Percentiles rank a stretch among this genome's conserved stretches.
Evolutionary conservation across 805 yeast genomes (phyloP).

Genomic region (Schizosaccharomyces japonicus): DNA sequence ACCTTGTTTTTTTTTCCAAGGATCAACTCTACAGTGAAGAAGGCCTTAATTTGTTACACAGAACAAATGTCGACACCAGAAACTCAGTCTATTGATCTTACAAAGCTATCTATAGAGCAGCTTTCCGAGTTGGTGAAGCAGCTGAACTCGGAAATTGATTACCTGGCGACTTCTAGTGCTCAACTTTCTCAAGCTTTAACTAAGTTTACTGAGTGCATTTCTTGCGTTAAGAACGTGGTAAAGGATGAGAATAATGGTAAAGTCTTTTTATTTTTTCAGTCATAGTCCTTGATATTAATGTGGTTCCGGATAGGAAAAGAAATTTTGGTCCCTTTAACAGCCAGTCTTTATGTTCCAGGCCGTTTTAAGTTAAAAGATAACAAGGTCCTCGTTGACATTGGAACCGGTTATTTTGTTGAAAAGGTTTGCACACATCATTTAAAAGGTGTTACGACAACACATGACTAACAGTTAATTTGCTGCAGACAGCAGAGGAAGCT

Average conservation of each 20-base stretch:
- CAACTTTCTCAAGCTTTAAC: conserved; percentile 64
- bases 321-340: conserved; percentile 65
- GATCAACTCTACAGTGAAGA: too few species aligned
- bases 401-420: conserved; percentile 87
- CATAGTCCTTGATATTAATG: background rate
- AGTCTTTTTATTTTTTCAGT: conserved; percentile 3
- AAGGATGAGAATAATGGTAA: conserved; percentile 19
- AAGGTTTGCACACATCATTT: conserved; percentile 21
- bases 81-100: conserved; percentile 28
- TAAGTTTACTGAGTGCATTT: conserved; percentile 60
- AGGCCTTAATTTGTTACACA: too few species aligned
- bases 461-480: background rate
- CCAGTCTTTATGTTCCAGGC: conserved; percentile 80
- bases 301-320: conserved; percentile 19
- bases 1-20: too few species aligned
- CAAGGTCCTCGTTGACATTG: conserved; percentile 72
- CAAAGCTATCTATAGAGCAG: conserved; percentile 59
- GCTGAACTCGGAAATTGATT: conserved; percentile 66
- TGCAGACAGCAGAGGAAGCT: background rate
- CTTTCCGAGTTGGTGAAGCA: conserved; percentile 59
- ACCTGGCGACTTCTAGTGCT: conserved; percentile 57
- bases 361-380: conserved; percentile 31
- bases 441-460: background rate
- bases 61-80: too few species aligned
- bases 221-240: conserved; percentile 36